Base-by-base conservation (phyloP, 208 protist genomes). In the Herpetomonas samuelpessoai region DNA sequence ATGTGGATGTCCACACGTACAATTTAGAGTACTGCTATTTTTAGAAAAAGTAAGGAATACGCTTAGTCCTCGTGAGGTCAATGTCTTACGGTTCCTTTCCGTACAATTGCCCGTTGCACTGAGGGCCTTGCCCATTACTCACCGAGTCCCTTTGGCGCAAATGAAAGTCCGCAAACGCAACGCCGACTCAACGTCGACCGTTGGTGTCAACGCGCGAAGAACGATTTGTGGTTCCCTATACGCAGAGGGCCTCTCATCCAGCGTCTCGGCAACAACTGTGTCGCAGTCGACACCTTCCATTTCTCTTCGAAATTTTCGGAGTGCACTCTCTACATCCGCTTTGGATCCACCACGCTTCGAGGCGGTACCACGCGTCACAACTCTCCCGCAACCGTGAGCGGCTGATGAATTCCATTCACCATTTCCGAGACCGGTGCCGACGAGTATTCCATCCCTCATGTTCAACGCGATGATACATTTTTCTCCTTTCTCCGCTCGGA, bases 241-340 rank as follows among this genome's bases (percentile, higher is more conserved):
- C 14, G 52, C 52, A 3, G 52, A 57, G 18, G 52, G 52, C 2
- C 52, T 26, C 29, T 57, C 52, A 31, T 57, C 52, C n/a, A 57
- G 7, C 7, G 52, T 57, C n/a, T 57, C 52, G 24, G 52, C 52
- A 31, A 9, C 7, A 18, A 57, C 24, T 9, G 27, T 44, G 29
- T 57, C 52, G 24, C 52, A 38, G 12, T 57, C 52, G 18, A 57
- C 52, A 22, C 24, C 52, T 3, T 12, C 52, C 52, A 57, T 57
- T 28, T 57, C 52, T 39, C 6, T 9, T 3, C 24, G 26, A 22
- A 57, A 57, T 4, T 31, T 26, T 3, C 29, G 52, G 14, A 57
- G 10, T 9, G 52, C 52, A n/a, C 16, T 31, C 29, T 57, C 52
- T 14, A 31, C 10, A 31, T 57, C 52, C 18, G 25, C 30, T 29